Evolutionary conservation across 2,329 filamentous ascomycete species (phyloP), one percentile per base, ranked within the genome.

Genomic region (Beauveria sp.): DNA sequence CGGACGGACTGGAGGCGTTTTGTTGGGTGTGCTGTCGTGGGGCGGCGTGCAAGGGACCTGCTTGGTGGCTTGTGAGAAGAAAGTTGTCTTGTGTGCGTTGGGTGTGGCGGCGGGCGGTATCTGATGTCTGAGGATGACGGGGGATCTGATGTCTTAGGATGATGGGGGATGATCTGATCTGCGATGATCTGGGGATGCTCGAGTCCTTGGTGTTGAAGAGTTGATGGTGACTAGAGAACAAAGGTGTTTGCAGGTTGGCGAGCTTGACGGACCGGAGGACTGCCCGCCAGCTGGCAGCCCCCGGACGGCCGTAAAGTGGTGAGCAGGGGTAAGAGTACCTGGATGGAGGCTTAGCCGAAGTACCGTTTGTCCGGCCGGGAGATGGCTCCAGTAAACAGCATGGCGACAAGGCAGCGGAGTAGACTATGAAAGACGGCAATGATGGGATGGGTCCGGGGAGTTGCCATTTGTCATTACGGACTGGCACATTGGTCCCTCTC

Each of bases 291-390:
- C 40, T 48, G 42, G 54, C 51, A 54, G 34, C 54, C 24, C 26
- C 53, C 53, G n/a, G 53, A 57, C 54, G 54, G 43, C 12, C 51
- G 51, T 16, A 20, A 46, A 18, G 24, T 52, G 22, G 38, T 16
- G 52, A 20, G 54, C 28, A 34, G 40, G 12, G 34, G 22, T 16
- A 7, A 4, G 38, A 7, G 46, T 60, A 51, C 56, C 56, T 60
- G 56, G 56, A 52, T 60, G 24, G 57, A 43, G 18, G 31, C 28
- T 43, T 16, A 60, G 48, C 57, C 57, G 57, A 60, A 60, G 57
- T 60, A 60, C 57, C 57, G 20, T 60, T 60, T 42, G 57, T 60
- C 57, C 57, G 57, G 57, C 57, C 57, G 48, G 45, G 31, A 16
- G 9, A n/a, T 38, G 34, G 34, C 34, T 38, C 34, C 34, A 38